Base-by-base conservation (phyloP, 1,139 yeast genomes). In the Protomyces arabidopsidicola region DNA sequence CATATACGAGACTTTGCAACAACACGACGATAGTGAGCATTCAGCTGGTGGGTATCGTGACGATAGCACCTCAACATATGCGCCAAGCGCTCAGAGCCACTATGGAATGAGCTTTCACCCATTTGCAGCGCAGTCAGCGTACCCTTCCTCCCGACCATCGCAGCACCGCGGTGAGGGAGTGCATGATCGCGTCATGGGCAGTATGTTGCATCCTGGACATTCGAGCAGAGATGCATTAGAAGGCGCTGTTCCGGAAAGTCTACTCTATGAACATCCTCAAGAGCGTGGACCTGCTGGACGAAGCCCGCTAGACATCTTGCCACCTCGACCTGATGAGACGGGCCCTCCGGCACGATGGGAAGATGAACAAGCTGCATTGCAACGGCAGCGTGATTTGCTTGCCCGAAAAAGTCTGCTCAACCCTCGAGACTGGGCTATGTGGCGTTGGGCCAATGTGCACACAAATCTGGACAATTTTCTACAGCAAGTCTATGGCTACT, bases 381-480 rank as follows among this genome's bases (percentile, higher is more conserved):
- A 34, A 35, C 3, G 45, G 22, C 51, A 50, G 38, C 55, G 51
- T 20, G 55, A 36, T 27, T 16, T 22, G 10, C 16, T 38, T 6
- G 16, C 57, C 16, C 31, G 36, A 10, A 20, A 18, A 5, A 31
- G 64, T 36, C 31, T 42, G 20, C n/a, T 61, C 20, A 56, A 39
- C 66, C 84, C 96, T 0, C 83, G 81, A 69, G 97, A 91, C 72
- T 77, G 91, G 60, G 97, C 98, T 0, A 78, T 88, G 52, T 93
- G 97, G 88, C 81, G 89, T 65, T 95, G 98, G 98, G 96, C 98
- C 0, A 93, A 93, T 71, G 90, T 93, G 39, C 89, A 89, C 69
- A 20, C 48, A 6, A 91, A 93, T 73, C 81, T 93, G 75, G 98
- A 93, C 74, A 82, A 84, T 59, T 93, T 93, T 70, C 77, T 93